Conservation (phyloP, 805 yeast genomes). For the Candida verbasci region DNA sequence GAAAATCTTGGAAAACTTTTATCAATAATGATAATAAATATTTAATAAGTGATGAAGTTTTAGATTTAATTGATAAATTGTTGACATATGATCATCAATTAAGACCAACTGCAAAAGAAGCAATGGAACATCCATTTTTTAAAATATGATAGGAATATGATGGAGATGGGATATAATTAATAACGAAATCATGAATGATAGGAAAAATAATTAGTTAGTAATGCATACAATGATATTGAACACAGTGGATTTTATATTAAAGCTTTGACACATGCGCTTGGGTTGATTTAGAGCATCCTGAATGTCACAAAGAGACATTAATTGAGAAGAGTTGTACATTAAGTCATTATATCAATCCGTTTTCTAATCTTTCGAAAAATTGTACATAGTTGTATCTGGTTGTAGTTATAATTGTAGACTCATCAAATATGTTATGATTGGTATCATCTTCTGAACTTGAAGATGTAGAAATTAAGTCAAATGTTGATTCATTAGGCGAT, state of each 20-base stretch:
- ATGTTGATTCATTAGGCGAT: constrained; percentile 15
- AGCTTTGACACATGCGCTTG: too few relatives aligned
- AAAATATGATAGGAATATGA: constrained; percentile 9
- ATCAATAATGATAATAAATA: constrained; percentile 66
- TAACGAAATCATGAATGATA: too few relatives aligned
- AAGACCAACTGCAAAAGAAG: constrained; percentile 84
- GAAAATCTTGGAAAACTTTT: constrained; percentile 84
- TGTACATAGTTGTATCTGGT: constrained; percentile 20
- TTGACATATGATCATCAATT: constrained; percentile 85
- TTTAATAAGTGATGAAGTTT: constrained; percentile 59
- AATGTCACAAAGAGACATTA: too few relatives aligned
- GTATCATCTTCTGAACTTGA: constrained; percentile 11
- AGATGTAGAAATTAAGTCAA: constrained; percentile 6
- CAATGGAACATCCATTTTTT: constrained; percentile 63
- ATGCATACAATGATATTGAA: too few relatives aligned
- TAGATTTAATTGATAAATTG: constrained; percentile 77
- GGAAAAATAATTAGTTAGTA: too few relatives aligned
- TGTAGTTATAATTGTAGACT: constrained; percentile 17
- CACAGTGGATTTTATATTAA: too few relatives aligned
- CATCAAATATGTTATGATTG: constrained; percentile 16
- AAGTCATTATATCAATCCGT: constrained; percentile 13
- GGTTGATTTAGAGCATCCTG: too few relatives aligned
- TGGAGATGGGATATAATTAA: too few relatives aligned
- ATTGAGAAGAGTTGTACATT: background rate
- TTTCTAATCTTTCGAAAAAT: constrained; percentile 20